These are phyloP conservation scores for Candida pseudofarinosa DNA, from an alignment of 805 yeast genomes.

Conservation along the genomic window DNA sequence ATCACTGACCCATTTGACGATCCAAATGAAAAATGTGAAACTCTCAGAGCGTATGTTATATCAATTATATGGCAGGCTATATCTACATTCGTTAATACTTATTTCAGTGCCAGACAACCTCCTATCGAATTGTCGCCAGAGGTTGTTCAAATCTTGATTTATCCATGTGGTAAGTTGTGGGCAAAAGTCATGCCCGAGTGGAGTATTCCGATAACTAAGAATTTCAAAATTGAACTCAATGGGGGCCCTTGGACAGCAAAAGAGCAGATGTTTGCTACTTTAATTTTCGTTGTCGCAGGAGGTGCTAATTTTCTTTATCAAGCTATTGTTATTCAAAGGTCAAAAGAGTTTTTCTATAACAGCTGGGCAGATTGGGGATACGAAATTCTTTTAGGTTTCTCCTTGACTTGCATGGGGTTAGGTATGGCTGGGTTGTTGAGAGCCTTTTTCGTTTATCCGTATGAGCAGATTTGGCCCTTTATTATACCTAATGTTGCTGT, in stretches of 20 bases:
- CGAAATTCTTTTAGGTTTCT: slow-evolving; percentile 17
- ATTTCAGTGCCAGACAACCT: slow-evolving; percentile 55
- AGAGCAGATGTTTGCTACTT: slow-evolving; percentile 63
- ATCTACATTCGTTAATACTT: slow-evolving; percentile 53
- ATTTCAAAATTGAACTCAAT: slow-evolving; percentile 37
- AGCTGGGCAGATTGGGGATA: slow-evolving; percentile 7
- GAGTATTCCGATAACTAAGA: slow-evolving; percentile 10
- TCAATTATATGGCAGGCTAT: slow-evolving; percentile 50
- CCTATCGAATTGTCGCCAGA: slow-evolving; percentile 40
- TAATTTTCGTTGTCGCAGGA: slow-evolving; percentile 10
- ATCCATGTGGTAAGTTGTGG: slow-evolving; percentile 39
- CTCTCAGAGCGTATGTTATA: slow-evolving; percentile 52
- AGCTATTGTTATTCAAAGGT: background rate
- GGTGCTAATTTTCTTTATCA: background rate
- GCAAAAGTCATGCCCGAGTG: slow-evolving; percentile 35
- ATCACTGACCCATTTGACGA: slow-evolving; percentile 62
- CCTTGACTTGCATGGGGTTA: slow-evolving; percentile 25
- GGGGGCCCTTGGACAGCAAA: slow-evolving; percentile 65
- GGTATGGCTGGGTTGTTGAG: slow-evolving; percentile 28
- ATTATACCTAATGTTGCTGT: slow-evolving; percentile 27
- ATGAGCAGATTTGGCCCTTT: slow-evolving; percentile 50
- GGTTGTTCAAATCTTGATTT: slow-evolving; percentile 44
- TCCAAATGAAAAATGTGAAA: slow-evolving; percentile 44
- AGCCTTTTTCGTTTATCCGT: slow-evolving; percentile 44
- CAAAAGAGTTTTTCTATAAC: slow-evolving; percentile 1